Base-by-base conservation (phyloP, 805 yeast genomes). In the Candida ficus region DNA sequence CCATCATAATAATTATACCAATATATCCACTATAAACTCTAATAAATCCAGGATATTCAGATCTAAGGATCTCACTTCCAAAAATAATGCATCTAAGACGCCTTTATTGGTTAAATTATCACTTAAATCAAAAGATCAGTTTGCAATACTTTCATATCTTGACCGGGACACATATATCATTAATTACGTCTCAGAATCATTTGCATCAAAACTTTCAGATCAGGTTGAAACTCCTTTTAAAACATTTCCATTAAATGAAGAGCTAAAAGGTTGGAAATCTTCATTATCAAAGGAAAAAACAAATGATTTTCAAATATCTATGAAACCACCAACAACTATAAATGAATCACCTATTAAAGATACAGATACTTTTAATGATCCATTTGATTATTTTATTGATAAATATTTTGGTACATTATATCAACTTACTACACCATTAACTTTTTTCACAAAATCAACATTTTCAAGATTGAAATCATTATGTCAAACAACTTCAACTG, bases 361-460 rank as follows among this genome's bases (percentile, higher is more conserved):
- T 21, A 29, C 42, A 16, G 49, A 47, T 7, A 23, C 26, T 10
- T 34, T 29, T 1, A 46, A 41, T 17, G 58, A 56, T 29, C 61
- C 61, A 38, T 55, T 55, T 36, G 60, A 54, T 29, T 55, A 56
- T 34, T 51, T 56, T 33, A 33, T 48, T 17, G 53, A 53, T 4
- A 63, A 60, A 39, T 68, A 68, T 38, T 65, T 61, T 36, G 62
- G 61, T 6, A 53, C 61, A 5, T 46, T 68, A 7, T 68, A 61
- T 42, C 53, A 58, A 12, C 34, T 62, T 5, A 54, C 60, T n/a
- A 52, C 62, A 0, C 67, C 70, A 4, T 30, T 66, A 17, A 64
- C 66, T 0, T 64, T 63, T 53, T 62, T 72, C 59, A 58, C 64
- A 6, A 78, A 78, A 47, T 74, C 80, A 0, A 70, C 75, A 5